Base-by-base conservation (phyloP, 2,329 filamentous ascomycete species). In the Claviceps pazoutovae region DNA sequence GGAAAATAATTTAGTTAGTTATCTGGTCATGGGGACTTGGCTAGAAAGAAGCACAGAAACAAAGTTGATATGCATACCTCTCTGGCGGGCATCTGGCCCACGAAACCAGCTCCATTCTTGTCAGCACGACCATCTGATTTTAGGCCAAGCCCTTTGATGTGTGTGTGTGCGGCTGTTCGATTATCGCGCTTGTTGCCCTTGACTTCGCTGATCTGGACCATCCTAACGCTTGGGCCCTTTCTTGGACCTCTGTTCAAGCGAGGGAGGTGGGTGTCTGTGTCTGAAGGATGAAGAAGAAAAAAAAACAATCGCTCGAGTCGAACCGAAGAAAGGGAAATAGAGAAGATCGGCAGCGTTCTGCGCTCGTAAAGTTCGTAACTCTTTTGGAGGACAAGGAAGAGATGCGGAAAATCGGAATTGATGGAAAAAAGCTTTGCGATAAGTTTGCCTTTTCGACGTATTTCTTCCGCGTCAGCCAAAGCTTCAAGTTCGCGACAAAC, bases 101-200 rank as follows among this genome's bases (percentile, higher is more conserved):
- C 84, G 63, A 97, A 98, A 38, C 93, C 93, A 59, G 82, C 80
- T 37, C 82, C 79, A 56, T 86, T 79, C 58, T 79, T 79, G 65
- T 95, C 90, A 56, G 93, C 88, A 50, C 79, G 83, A 56, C 93
- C 93, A 82, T 95, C 88, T 48, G 80, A 67, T 64, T 87, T 86
- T 60, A 98, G 72, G 17, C 93, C 93, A 42, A 98, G 77, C 49
- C 93, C 93, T 68, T 89, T 95, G 78, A 98, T 98, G 71, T 98
- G 93, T 50, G 91, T 96, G 71, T 98, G 93, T 60, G 91, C 86
- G 55, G 93, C 91, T 47, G 93, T 98, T 66, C 93, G 84, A 73
- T 94, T 93, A 70, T 96, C 91, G 74, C 93, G 89, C 74, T 83
- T 83, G 72, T 88, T 91, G 74, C 86, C 86, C 76, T 95, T 95